Conservation (phyloP, 257 asterid species). For the Galeopsis tetrahit region DNA sequence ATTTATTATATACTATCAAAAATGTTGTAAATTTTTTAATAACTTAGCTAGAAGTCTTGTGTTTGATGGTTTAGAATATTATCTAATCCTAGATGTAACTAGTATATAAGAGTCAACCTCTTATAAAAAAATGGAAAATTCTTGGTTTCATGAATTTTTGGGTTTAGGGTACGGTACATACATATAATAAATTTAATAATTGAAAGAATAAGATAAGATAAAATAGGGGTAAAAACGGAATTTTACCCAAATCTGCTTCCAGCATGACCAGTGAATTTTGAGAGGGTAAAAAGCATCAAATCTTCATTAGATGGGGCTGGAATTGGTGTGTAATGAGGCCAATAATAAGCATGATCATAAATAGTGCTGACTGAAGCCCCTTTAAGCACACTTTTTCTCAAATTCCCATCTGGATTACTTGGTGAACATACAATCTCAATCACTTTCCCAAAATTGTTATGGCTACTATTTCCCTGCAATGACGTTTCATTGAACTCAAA, state of each 20-base stretch:
- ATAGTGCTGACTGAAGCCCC: constrained; percentile 45
- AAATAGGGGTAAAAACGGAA: not conserved
- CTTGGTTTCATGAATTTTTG: too few relatives aligned
- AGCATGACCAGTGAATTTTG: constrained; percentile 90
- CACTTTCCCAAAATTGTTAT: constrained; percentile 10
- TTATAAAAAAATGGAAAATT: too few relatives aligned
- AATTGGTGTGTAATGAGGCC: constrained; percentile 81
- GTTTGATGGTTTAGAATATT: too few relatives aligned
- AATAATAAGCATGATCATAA: constrained; percentile 75
- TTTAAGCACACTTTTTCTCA: constrained; percentile 44
- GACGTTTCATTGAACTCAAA: constrained; percentile 51
- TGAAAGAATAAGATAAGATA: not conserved
- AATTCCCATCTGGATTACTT: constrained; percentile 66
- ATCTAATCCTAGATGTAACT: too few relatives aligned
- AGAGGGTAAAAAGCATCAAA: constrained; percentile 69
- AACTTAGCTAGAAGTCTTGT: too few relatives aligned
- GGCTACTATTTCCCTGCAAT: constrained; percentile 40
- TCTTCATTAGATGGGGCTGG: constrained; percentile 69
- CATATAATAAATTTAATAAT: too few relatives aligned
- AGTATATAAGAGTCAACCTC: too few relatives aligned
- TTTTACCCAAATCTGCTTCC: constrained; percentile 82
- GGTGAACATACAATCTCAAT: constrained; percentile 82
- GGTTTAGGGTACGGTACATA: too few relatives aligned
- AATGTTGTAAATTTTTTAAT: too few relatives aligned
- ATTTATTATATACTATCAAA: too few relatives aligned